These are phyloP conservation scores for Colletotrichum sp. DNA, from an alignment of 2,329 filamentous ascomycete genomes.

Conservation along the genomic window DNA sequence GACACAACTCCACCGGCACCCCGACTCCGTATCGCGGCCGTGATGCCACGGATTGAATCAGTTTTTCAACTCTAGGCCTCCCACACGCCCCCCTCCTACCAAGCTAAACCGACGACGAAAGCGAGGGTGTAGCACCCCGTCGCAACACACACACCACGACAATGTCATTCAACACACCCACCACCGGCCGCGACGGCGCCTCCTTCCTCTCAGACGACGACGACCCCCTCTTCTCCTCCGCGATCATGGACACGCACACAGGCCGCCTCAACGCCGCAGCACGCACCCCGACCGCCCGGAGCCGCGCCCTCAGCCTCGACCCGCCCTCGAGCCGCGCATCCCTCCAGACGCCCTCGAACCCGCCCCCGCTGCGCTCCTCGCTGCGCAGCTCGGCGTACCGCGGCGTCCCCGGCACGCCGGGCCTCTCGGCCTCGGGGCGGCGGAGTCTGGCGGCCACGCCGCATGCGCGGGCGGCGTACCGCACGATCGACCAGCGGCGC, in stretches of 20 bases:
- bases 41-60: neutral
- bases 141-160: neutral
- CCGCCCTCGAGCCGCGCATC: conserved; percentile 7
- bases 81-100: neutral
- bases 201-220: conserved; percentile 20
- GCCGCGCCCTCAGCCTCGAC: neutral
- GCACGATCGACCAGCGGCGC: conserved; percentile 63
- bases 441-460: conserved; percentile 57
- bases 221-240: conserved; percentile 44
- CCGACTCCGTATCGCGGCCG: neutral
- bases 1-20: neutral
- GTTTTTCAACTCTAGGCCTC: neutral
- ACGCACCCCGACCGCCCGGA: conserved; percentile 22
- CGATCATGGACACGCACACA: conserved; percentile 49
- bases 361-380: neutral
- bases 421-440: conserved; percentile 51
- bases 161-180: conserved; percentile 14
- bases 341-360: conserved; percentile 11
- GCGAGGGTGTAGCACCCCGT: neutral
- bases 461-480: conserved; percentile 65
- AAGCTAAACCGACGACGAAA: neutral
- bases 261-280: conserved; percentile 33
- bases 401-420: conserved; percentile 20
- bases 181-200: neutral
- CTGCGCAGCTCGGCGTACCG: conserved; percentile 43